Conservation (phyloP, 2,329 filamentous ascomycete species). For the Diaporthe longicolla region DNA sequence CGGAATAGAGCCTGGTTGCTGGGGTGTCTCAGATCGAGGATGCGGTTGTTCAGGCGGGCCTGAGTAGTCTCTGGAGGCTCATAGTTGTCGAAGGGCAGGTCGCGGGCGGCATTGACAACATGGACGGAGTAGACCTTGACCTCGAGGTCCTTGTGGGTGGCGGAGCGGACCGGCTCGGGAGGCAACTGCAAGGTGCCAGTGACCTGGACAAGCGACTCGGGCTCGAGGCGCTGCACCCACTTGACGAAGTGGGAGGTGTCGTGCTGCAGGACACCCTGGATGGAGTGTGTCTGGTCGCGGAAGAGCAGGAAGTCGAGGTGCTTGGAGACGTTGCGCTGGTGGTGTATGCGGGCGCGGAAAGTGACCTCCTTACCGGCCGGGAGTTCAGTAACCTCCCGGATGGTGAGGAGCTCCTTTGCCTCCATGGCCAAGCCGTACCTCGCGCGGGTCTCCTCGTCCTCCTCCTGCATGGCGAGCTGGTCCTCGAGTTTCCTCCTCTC, state of each 20-base stretch:
- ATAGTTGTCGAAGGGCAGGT: constrained; percentile 67
- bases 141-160: constrained; percentile 82
- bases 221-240: constrained; percentile 86
- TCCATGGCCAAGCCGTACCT: constrained; percentile 51
- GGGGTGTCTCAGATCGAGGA: constrained; percentile 88
- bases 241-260: constrained; percentile 74
- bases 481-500: constrained; percentile 54
- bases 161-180: constrained; percentile 80
- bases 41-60: constrained; percentile 80
- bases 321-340: constrained; percentile 84
- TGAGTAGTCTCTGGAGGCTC: constrained; percentile 61
- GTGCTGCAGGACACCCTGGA: constrained; percentile 84
- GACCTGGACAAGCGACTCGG: constrained; percentile 84
- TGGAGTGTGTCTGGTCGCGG: constrained; percentile 84
- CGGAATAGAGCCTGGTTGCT: constrained; percentile 90
- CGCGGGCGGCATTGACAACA: constrained; percentile 65
- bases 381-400: constrained; percentile 65
- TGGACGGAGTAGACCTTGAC: constrained; percentile 74
- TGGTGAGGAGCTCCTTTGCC: constrained; percentile 47
- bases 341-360: constrained; percentile 82
- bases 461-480: constrained; percentile 47
- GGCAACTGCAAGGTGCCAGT: constrained; percentile 81
- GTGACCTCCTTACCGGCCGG: constrained; percentile 71
- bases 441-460: constrained; percentile 49
- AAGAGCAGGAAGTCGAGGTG: constrained; percentile 89